Conservation (phyloP, 2,329 filamentous ascomycete genomes). For the Botryotinia convoluta region DNA sequence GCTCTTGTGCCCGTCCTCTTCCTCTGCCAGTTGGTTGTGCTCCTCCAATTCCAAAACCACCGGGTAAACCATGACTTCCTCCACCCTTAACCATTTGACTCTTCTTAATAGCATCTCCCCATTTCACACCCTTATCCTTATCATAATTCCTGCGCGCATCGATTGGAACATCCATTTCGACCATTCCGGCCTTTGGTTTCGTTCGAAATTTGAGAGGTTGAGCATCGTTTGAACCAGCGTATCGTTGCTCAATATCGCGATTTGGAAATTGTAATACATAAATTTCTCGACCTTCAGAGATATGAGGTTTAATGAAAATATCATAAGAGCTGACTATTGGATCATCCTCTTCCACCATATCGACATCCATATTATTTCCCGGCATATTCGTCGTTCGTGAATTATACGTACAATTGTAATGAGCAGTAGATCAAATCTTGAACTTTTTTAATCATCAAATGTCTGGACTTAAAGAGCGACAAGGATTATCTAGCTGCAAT, state of each 20-base stretch:
- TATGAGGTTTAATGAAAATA: slow-evolving; percentile 77
- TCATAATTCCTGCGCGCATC: slow-evolving; percentile 72
- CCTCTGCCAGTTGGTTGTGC: slow-evolving; percentile 38
- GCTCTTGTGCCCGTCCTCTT: slow-evolving; percentile 42
- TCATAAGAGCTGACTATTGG: slow-evolving; percentile 75
- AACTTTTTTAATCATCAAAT: slow-evolving; percentile 18
- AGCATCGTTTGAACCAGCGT: slow-evolving; percentile 53
- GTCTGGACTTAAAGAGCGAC: background rate
- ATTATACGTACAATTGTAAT: background rate
- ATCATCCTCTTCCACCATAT: slow-evolving; percentile 49
- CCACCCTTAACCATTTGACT: slow-evolving; percentile 52
- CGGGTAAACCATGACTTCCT: slow-evolving; percentile 67
- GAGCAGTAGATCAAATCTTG: background rate
- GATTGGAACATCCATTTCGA: slow-evolving; percentile 90
- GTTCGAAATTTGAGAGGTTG: slow-evolving; percentile 73
- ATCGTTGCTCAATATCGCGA: slow-evolving; percentile 58
- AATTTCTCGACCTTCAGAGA: slow-evolving; percentile 60
- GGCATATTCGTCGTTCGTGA: slow-evolving; percentile 13
- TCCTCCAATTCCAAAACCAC: slow-evolving; percentile 66
- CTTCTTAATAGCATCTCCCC: slow-evolving; percentile 71
- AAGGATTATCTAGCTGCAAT: slow-evolving; percentile 4
- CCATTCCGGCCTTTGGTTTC: slow-evolving; percentile 77
- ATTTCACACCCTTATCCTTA: slow-evolving; percentile 74
- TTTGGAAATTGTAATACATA: slow-evolving; percentile 90
- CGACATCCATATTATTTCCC: slow-evolving; percentile 3